These are phyloP conservation scores for Proteromonas lacertae DNA, from an alignment of 352 stramenopile species.

Conservation along the genomic window DNA sequence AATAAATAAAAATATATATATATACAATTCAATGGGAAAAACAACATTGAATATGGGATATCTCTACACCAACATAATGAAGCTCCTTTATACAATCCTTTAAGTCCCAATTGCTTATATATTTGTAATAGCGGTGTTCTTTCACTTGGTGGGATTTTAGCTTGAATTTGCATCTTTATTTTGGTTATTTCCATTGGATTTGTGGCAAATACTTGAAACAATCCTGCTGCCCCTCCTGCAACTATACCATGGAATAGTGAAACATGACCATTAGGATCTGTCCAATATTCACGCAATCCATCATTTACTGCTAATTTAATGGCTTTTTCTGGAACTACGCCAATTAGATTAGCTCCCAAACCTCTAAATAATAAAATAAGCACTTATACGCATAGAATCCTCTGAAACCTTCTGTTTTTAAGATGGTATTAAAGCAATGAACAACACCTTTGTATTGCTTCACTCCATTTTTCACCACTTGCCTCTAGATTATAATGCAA, in stretches of 20 bases:
- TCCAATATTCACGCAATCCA: conserved; percentile 24
- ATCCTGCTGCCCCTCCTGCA: conserved; percentile 18
- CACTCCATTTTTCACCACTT: too few species aligned
- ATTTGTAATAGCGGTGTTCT: conserved; percentile 18
- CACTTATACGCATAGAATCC: too few species aligned
- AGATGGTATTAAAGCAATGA: too few species aligned
- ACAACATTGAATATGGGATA: conserved; percentile 37
- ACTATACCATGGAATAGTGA: conserved; percentile 22
- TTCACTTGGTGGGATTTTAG: conserved; percentile 18
- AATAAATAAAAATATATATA: too few species aligned
- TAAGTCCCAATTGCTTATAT: conserved; percentile 17
- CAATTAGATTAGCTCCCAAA: conserved; percentile 28
- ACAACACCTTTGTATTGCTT: too few species aligned
- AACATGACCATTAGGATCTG: conserved; percentile 19
- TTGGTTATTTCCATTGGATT: conserved; percentile 52
- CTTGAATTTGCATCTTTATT: conserved; percentile 39
- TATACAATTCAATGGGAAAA: too few species aligned
- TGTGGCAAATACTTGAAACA: conserved; percentile 33
- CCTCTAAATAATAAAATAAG: conserved; percentile 5
- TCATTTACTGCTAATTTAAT: conserved; percentile 52
- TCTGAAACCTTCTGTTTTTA: too few species aligned
- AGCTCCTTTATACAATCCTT: conserved; percentile 30
- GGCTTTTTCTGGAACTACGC: conserved; percentile 42
- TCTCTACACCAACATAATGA: conserved; percentile 31
- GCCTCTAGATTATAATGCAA: conserved; percentile 22